phyloP scores from a whole-genome alignment of 805 yeast species.

The Nakazawaea ambrosiae region DNA sequence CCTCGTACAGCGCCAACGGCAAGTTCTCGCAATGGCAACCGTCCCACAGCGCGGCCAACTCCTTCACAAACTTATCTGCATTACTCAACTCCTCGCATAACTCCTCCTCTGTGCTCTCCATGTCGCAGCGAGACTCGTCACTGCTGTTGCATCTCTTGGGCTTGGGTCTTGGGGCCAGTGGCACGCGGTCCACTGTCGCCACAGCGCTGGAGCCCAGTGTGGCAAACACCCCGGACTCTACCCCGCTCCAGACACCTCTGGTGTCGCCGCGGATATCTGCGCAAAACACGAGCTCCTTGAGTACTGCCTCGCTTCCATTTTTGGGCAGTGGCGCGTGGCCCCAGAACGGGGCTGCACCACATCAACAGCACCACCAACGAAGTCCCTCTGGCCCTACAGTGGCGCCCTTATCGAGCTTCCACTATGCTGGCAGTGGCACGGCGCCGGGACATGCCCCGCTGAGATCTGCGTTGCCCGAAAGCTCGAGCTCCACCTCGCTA shows the following conservation, averaged over 20 bases:
- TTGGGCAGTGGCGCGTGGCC: not conserved
- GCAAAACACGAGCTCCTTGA: conserved; percentile 8
- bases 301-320: not conserved
- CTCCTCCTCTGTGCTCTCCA: not conserved
- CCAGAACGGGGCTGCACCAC: conserved; percentile 6
- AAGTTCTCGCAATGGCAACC: not conserved
- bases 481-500: conserved; percentile 20
- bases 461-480: too few relatives aligned
- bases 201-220: too few relatives aligned
- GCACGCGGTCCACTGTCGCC: too few relatives aligned
- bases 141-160: conserved; percentile 24
- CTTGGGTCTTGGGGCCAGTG: conserved; percentile 4
- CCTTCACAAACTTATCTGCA: conserved; percentile 4
- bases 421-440: too few relatives aligned
- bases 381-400: too few relatives aligned
- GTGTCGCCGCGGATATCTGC: conserved; percentile 26
- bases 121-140: conserved; percentile 18
- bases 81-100: conserved; percentile 1
- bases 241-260: conserved; percentile 29
- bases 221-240: conserved; percentile 22
- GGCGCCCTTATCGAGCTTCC: not conserved
- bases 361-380: too few relatives aligned
- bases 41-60: not conserved
- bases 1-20: not conserved
- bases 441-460: too few relatives aligned